Base-by-base conservation (phyloP, 495 filamentous ascomycete species). In the Jackrogersella multiformis region DNA sequence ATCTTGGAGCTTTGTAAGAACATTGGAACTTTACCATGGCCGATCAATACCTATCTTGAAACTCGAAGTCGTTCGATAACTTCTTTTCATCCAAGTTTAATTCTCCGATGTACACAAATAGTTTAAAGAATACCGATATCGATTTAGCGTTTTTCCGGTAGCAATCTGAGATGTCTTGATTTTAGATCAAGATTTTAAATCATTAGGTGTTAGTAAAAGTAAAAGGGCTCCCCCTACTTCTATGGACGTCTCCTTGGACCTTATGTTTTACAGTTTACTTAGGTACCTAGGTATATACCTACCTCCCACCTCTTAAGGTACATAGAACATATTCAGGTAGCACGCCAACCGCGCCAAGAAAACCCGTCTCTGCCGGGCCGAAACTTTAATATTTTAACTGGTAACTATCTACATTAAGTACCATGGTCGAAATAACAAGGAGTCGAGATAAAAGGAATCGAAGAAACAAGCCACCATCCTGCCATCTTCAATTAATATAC, bases 11-110 rank as follows among this genome's bases (percentile, higher is more conserved):
- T 41, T 38, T 55, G 49, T 30, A 4, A 7, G 26, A 30, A 30
- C 26, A 4, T 55, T 23, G 55, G 63, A 44, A 28, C 28, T 55
- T 45, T 16, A 44, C 34, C 18, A 56, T 58, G 44, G 42, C 52
- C 12, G 34, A 51, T 44, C 26, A 44, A 45, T 48, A 21, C 53
- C 35, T 24, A 1, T 21, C 46, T 54, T 68, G 59, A 68, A 68
- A 68, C 65, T 57, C 18, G 45, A 20, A 20, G 30, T 42, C 53
- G 20, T 42, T 52, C 34, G 41, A 63, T 38, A 26, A 12, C 39
- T 55, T 55, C 42, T 49, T 26, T 46, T 53, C 18, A 2, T 39
- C 10, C 4, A 46, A 30, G n/a, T 34, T 45, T 39, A 34, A 44
- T 45, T 54, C 26, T 26, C 38, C 28, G 51, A 48, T 38, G 28